phyloP scores from a whole-genome alignment of 768 basidiomycete genomes.

The Xerocomus potaroensis region DNA sequence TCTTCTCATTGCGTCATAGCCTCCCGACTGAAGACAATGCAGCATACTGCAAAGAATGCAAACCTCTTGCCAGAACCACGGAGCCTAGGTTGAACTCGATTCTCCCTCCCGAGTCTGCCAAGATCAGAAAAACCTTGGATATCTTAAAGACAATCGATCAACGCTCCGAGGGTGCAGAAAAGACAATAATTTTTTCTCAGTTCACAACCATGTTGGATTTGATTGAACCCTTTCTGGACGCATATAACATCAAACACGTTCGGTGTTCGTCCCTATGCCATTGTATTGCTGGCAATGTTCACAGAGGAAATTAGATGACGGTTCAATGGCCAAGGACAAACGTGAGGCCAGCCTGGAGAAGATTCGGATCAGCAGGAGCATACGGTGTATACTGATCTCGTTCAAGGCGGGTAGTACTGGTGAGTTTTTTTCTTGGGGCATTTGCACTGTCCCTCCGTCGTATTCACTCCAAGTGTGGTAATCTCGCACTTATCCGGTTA shows the following conservation, averaged over 20 bases:
- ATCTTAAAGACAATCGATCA: slow-evolving; percentile 63
- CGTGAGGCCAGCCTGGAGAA: slow-evolving; percentile 71
- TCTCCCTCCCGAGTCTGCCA: slow-evolving; percentile 73
- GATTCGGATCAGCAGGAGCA: slow-evolving; percentile 57
- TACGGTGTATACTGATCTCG: slow-evolving; percentile 84
- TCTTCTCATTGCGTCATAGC: slow-evolving; percentile 10
- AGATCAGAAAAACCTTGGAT: slow-evolving; percentile 79
- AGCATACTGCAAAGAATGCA: slow-evolving; percentile 59
- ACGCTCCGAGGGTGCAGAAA: slow-evolving; percentile 60
- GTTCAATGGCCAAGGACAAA: slow-evolving; percentile 72
- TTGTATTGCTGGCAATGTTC: not conserved
- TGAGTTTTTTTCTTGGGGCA: too few species aligned
- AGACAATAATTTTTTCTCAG: slow-evolving; percentile 96
- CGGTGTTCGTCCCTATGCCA: slow-evolving; percentile 52
- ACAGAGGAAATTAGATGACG: slow-evolving; percentile 71
- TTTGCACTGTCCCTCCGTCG: not conserved
- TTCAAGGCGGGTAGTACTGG: slow-evolving; percentile 97
- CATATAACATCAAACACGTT: slow-evolving; percentile 64
- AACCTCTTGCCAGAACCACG: slow-evolving; percentile 46
- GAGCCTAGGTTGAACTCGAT: slow-evolving; percentile 17
- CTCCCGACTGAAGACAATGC: slow-evolving; percentile 21
- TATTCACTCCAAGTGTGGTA: not conserved
- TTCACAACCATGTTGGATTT: slow-evolving; percentile 86
- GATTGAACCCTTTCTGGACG: slow-evolving; percentile 77
- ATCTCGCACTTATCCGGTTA: not conserved